phyloP scores from a whole-genome alignment of 1,284 basidiomycete genomes.

The Puccinia novopanici region DNA sequence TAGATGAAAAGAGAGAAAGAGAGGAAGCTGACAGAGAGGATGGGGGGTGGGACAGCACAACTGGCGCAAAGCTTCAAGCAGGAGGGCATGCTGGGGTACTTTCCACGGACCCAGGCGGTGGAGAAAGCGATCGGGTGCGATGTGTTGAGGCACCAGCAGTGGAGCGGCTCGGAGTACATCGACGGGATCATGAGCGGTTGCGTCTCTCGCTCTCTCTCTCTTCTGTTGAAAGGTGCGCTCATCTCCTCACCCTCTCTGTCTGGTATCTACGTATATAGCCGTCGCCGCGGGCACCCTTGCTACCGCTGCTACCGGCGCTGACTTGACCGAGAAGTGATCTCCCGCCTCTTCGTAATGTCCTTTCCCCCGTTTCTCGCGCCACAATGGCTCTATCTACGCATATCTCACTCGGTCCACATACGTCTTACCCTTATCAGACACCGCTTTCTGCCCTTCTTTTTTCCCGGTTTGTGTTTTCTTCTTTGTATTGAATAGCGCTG shows the following conservation, averaged over 20 bases:
- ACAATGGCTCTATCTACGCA: too few species aligned
- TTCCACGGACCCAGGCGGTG: constrained; percentile 77
- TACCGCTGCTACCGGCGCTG: constrained; percentile 75
- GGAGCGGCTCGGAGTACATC: constrained; percentile 85
- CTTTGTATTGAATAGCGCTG: too few species aligned
- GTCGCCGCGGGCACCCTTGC: constrained; percentile 62
- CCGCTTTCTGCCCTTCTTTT: too few species aligned
- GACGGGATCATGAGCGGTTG: constrained; percentile 64
- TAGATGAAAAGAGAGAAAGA: not conserved
- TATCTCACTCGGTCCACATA: too few species aligned
- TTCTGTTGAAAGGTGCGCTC: not conserved
- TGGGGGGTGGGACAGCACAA: constrained; percentile 62
- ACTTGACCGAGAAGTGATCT: constrained; percentile 70
- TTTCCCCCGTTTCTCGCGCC: too few species aligned
- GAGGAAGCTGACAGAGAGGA: not conserved
- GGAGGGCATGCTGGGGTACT: constrained; percentile 84
- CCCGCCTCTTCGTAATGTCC: not conserved
- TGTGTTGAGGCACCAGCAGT: constrained; percentile 87
- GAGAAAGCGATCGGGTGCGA: constrained; percentile 89
- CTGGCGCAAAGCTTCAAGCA: constrained; percentile 66
- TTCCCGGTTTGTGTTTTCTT: too few species aligned
- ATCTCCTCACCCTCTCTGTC: not conserved
- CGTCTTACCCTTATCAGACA: too few species aligned
- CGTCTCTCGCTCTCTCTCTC: not conserved
- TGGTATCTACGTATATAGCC: constrained; percentile 55